Base-by-base conservation (phyloP, 176 grass and related monocot species). In the Luzula sylvatica region DNA sequence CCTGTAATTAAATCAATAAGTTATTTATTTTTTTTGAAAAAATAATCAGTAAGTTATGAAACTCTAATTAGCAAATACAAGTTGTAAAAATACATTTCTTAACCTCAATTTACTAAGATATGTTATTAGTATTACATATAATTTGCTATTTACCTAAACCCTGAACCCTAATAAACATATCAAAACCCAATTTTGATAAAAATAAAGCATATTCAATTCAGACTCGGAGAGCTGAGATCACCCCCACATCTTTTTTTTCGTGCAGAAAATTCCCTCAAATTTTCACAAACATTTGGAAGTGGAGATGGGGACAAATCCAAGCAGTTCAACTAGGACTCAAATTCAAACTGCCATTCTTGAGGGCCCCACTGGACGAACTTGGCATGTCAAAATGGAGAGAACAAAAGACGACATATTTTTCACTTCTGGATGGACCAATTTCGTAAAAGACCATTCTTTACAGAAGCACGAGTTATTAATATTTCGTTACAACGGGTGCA, bases 231-330 rank as follows among this genome's bases (percentile, higher is more conserved):
- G n/a, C n/a, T n/a, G n/a, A n/a, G n/a, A n/a, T n/a, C n/a, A n/a
- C n/a, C n/a, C n/a, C n/a, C n/a, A n/a, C n/a, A n/a, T n/a, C n/a
- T 35, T 9, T 35, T 49, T 64, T 44, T 16, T 55, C 40, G 25
- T 42, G 80, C 74, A 96, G 84, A 96, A 78, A 38, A 86, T 96
- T 45, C 84, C 84, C 15, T 74, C 84, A 5, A 79, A 82, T 52
- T 96, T 96, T 45, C 61, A 79, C 66, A 79, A 89, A 67, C 74
- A 86, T 50, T 76, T 96, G 42, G 73, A 71, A 1, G 68, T 53
- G 43, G 80, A 71, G 30, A 49, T 63, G 27, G 68, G 69, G 1
- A 67, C 50, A 46, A 85, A 53, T 8, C 44, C 75, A 28, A 71
- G 54, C 69, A 56, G 26, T 26, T 25, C 53, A 9, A 70, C 42